These are phyloP conservation scores for Fusarium sp. DNA, from an alignment of 2,329 filamentous ascomycete species.

Conservation along the genomic window DNA sequence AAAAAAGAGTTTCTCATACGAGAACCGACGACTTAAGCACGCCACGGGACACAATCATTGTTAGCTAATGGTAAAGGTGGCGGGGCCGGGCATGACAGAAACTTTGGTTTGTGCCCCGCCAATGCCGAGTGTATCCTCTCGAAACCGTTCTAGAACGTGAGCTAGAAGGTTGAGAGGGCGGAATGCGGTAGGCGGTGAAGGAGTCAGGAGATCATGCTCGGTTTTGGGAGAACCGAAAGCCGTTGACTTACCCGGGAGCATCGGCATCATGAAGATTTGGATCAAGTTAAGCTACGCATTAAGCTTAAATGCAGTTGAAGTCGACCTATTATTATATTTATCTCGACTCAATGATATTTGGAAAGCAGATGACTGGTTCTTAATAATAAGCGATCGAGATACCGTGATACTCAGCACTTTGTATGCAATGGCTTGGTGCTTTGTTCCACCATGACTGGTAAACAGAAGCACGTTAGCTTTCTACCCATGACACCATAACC, in stretches of 20 bases:
- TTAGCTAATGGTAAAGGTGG: constrained; percentile 14
- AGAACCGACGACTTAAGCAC: constrained; percentile 30
- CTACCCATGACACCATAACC: neutral
- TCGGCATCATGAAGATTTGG: neutral
- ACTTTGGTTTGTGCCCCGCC: constrained; percentile 37
- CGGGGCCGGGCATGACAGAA: constrained; percentile 28
- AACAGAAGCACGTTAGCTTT: neutral
- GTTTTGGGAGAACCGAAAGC: constrained; percentile 2
- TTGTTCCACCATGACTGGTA: neutral
- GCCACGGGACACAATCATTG: constrained; percentile 36
- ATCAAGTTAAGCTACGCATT: neutral
- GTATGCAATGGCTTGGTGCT: rapidly evolving
- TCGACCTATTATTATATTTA: neutral
- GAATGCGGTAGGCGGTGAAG: constrained; percentile 18
- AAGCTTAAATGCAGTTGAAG: constrained; percentile 8
- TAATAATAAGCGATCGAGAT: neutral
- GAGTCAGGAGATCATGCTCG: neutral
- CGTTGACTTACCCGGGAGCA: constrained; percentile 13
- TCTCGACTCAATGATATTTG: too few relatives aligned
- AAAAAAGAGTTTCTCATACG: constrained; percentile 23
- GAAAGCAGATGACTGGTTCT: neutral
- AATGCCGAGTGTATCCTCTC: constrained; percentile 43
- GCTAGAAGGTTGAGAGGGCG: constrained; percentile 2
- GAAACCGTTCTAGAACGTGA: constrained; percentile 22
- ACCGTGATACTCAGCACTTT: neutral